Base-by-base conservation (phyloP, 169 alveolate genomes). In the Blepharisma undulans region DNA sequence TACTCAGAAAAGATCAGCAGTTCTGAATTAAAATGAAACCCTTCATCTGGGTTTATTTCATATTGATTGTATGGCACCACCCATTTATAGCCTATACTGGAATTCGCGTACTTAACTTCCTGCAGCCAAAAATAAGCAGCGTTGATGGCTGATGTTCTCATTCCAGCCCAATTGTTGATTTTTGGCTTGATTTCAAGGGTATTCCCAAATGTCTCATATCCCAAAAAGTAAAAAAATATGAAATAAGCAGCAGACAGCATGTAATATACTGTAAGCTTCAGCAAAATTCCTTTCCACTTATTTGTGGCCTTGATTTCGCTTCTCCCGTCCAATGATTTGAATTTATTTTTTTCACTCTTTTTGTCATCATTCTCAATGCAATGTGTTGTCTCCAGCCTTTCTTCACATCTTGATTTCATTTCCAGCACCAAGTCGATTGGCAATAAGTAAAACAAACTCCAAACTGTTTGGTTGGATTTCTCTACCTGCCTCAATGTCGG, bases 341-440 rank as follows among this genome's bases (percentile, higher is more conserved):
- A 84, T 29, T 25, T 33, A 22, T 84, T n/a, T 22, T 22, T 22
- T 10, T 84, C 89, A 21, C 18, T 22, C 14, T 59, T 61, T 84
- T 32, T 32, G 14, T 81, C 76, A 32, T 22, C 48, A 6, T 10
- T 8, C 21, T 84, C 77, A 48, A 25, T 84, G 33, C 79, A 81
- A 60, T 84, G 89, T 8, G 48, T 25, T 25, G 8, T 16, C 34
- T 84, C 89, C 33, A 84, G 74, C 27, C 89, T 33, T 33, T 84
- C 89, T 84, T 84, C 89, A 36, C 89, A 84, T 60, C 89, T 84
- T 32, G 30, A 21, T 59, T 76, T 84, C 32, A 84, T 7, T 10
- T 84, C 89, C 5, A n/a, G 32, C 16, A 84, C 89, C 16, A 84
- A 5, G n/a, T 84, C 89, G 12, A 84, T n/a, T n/a, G 89, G 89